phyloP scores from a whole-genome alignment of 2,329 filamentous ascomycete genomes.

The Alternaria sp. region DNA sequence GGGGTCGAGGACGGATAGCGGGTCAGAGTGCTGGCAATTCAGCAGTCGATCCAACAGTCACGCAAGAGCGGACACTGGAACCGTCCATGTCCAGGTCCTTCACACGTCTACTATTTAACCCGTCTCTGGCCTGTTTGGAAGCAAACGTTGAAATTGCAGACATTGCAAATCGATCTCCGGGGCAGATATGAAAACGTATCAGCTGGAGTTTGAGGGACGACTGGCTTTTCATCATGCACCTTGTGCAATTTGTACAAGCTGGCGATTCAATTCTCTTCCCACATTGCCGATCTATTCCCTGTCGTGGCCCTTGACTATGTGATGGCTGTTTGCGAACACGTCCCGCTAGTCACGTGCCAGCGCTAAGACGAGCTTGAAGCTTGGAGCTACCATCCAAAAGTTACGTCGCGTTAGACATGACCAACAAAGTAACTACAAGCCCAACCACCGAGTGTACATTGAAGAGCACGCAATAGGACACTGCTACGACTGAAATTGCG shows the following conservation, averaged over 20 bases:
- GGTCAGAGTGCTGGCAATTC: conserved; percentile 5
- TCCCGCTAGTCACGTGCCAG: conserved; percentile 19
- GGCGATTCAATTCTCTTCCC: background rate
- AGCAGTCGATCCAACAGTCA: background rate
- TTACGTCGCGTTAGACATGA: conserved; percentile 21
- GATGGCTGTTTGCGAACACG: conserved; percentile 7
- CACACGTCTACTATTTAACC: background rate
- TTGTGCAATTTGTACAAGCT: background rate
- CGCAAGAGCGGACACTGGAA: background rate
- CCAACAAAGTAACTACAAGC: background rate
- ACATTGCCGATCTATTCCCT: background rate
- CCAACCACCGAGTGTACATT: background rate
- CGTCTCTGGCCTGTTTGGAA: background rate
- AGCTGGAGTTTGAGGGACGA: background rate
- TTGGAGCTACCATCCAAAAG: conserved; percentile 14
- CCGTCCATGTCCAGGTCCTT: background rate
- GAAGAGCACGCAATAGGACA: background rate
- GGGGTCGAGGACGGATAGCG: conserved; percentile 2
- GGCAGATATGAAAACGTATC: background rate
- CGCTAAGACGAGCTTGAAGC: conserved; percentile 13
- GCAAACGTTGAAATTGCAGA: background rate
- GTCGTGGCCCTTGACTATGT: background rate
- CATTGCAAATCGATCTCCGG: background rate
- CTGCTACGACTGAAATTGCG: background rate
- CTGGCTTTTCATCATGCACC: background rate